Base-by-base conservation (phyloP, 139 green algal genomes). In the Prasinococcaceae sp. region DNA sequence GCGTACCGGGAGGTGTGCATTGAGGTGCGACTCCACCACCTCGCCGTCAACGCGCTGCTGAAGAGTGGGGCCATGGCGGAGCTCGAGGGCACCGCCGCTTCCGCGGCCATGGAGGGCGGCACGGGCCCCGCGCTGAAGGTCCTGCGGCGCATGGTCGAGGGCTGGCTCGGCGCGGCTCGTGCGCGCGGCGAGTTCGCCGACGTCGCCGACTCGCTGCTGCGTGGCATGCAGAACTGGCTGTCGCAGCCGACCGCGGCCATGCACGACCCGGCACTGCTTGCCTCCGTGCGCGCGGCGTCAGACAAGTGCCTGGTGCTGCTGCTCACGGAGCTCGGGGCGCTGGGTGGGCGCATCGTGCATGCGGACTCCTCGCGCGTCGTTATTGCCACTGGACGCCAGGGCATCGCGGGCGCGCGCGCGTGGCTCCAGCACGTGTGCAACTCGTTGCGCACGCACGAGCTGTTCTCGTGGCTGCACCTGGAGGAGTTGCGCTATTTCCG, bases 201-300 rank as follows among this genome's bases (percentile, higher is more conserved):
- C 60, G 79, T 78, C 39, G 79, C 81, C 2, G 76, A 85, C 57
- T 28, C 24, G 5, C 66, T 95, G 61, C 70, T 94, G 48, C 51
- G 72, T 33, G 55, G 83, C 51, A 35, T 93, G 53, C 85, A 88
- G 60, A 74, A 79, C 20, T 96, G 87, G 87, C 46, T 96, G 1
- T 79, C n/a, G n/a, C n/a, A n/a, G n/a, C n/a, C n/a, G n/a, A n/a
- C n/a, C n/a, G n/a, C n/a, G n/a, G n/a, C 32, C 58, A 65, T 51
- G 56, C 50, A 33, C 8, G 51, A 14, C 19, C 10, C 10, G 8
- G 20, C 5, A 9, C 30, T 53, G 30, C 9, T 8, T 9, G 42
- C 46, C 42, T 12, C 42, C 12, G 9, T 50, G 23, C 42, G 9
- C 24, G 42, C 24, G 12, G 20, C 6, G 6, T 38, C 19, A 27